Percentiles rank a stretch among this genome's conserved stretches.
Conservation (phyloP, 441 rosid genomes). For the Mallotus japonicus region DNA sequence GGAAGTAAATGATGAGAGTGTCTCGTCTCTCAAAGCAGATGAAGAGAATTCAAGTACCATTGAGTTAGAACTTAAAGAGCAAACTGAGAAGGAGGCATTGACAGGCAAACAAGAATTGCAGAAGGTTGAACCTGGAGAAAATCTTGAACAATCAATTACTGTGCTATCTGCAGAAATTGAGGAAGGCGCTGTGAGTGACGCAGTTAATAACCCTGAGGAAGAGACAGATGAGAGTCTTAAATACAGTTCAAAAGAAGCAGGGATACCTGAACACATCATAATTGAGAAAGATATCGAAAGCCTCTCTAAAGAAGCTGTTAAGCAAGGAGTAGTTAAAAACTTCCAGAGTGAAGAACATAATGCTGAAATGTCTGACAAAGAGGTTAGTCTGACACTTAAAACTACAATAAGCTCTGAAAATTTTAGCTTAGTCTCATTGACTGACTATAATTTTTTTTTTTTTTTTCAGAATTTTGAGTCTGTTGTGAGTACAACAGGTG, state of each 20-base stretch:
- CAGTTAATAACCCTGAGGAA: slow-evolving; percentile 4
- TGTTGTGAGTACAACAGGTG: slow-evolving; percentile 7
- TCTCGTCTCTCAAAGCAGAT: not conserved
- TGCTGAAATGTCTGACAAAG: slow-evolving; percentile 15
- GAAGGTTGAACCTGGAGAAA: slow-evolving; percentile 18
- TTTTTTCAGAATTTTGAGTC: slow-evolving; percentile 22
- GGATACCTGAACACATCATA: not conserved
- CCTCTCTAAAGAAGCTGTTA: slow-evolving; percentile 11
- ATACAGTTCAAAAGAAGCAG: slow-evolving; percentile 12
- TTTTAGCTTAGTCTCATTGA: not conserved
- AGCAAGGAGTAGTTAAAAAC: slow-evolving; percentile 12
- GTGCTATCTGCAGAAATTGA: slow-evolving; percentile 11
- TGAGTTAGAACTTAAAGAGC: slow-evolving; percentile 11
- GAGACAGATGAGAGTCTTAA: slow-evolving; percentile 15
- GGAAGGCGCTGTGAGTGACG: slow-evolving; percentile 9
- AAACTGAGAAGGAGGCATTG: slow-evolving; percentile 4
- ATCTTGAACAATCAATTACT: slow-evolving; percentile 13
- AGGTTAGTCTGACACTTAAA: slow-evolving; percentile 26
- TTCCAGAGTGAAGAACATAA: slow-evolving; percentile 10
- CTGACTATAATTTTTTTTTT: slow-evolving; percentile 3
- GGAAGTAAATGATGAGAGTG: slow-evolving; percentile 20
- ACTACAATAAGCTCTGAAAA: not conserved
- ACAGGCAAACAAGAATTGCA: slow-evolving; percentile 22
- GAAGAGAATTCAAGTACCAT: slow-evolving; percentile 7
- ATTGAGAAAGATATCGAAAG: slow-evolving; percentile 11